Evolutionary conservation across 768 basidiomycete species (phyloP).

Genomic region (Tubosaeta brunneosetosa): DNA sequence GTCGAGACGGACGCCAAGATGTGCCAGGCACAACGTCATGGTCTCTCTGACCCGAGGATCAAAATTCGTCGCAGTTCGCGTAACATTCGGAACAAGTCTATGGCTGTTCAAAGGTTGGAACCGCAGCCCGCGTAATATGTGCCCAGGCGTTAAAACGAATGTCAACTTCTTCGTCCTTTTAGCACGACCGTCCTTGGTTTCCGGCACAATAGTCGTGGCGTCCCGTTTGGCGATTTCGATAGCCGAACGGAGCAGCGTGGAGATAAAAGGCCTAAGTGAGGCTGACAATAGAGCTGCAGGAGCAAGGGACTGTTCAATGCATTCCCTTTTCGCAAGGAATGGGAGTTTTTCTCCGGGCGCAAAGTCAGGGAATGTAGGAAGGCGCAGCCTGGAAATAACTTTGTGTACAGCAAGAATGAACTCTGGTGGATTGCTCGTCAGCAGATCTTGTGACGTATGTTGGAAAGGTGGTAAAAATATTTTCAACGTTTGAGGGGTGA

Average conservation of each 20-base stretch:
- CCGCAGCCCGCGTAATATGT: conserved; percentile 36
- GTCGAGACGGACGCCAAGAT: conserved; percentile 26
- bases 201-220: conserved; percentile 20
- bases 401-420: conserved; percentile 27
- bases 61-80: conserved; percentile 1
- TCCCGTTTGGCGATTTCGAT: conserved; percentile 32
- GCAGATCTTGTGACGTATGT: conserved; percentile 20
- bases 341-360: conserved; percentile 3
- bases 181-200: conserved; percentile 15
- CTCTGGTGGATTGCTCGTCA: conserved; percentile 21
- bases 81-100: neutral
- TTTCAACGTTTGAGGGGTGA: conserved; percentile 1
- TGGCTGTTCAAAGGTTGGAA: conserved; percentile 5
- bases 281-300: conserved; percentile 37
- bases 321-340: conserved; percentile 13
- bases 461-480: conserved; percentile 10
- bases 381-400: conserved; percentile 13
- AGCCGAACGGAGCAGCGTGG: conserved; percentile 31
- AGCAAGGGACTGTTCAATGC: conserved; percentile 26
- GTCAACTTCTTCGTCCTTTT: conserved; percentile 22
- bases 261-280: conserved; percentile 30
- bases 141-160: conserved; percentile 35
- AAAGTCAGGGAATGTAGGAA: conserved; percentile 20
- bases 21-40: conserved; percentile 27
- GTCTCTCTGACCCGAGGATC: conserved; percentile 15